Evolutionary conservation across 2,329 filamentous ascomycete species (phyloP).

Genomic region (Nemania sp.): DNA sequence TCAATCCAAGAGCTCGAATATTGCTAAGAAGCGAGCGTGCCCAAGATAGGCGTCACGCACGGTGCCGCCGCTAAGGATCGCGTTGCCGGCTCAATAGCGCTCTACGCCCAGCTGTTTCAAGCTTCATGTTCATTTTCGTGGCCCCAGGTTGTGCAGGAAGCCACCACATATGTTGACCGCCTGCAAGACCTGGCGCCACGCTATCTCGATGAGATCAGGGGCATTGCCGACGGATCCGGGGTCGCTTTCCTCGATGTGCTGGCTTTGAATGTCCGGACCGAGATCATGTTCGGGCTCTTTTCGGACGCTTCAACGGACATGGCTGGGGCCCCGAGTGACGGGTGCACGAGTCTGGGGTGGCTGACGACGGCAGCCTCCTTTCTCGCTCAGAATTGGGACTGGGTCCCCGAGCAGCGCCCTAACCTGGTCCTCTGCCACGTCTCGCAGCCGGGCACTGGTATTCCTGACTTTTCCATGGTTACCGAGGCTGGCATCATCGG

Average conservation of each 20-base stretch:
- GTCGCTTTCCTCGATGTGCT: conserved; percentile 55
- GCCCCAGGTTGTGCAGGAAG: conserved; percentile 39
- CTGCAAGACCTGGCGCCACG: conserved; percentile 44
- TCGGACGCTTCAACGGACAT: conserved; percentile 31
- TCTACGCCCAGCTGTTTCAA: conserved; percentile 43
- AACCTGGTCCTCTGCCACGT: conserved; percentile 55
- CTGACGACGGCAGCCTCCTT: conserved; percentile 39
- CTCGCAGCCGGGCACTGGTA: conserved; percentile 41
- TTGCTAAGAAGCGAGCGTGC: conserved; percentile 13
- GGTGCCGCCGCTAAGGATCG: conserved; percentile 37
- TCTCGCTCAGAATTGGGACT: conserved; percentile 65
- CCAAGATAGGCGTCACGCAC: conserved; percentile 43
- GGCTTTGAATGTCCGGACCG: conserved; percentile 60
- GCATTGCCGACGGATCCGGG: conserved; percentile 55
- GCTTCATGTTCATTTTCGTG: conserved; percentile 41
- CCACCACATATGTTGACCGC: conserved; percentile 50
- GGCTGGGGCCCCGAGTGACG: conserved; percentile 45
- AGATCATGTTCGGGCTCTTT: conserved; percentile 61
- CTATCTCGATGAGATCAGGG: conserved; percentile 51
- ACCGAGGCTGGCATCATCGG: conserved; percentile 65
- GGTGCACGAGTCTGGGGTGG: conserved; percentile 58
- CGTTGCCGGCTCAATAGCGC: conserved; percentile 41
- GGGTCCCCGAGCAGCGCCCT: conserved; percentile 52
- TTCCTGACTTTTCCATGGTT: conserved; percentile 56
- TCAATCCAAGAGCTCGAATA: no score